These are phyloP conservation scores for Hygrophila difformis DNA, from an alignment of 257 asterid genomes.

Conservation along the genomic window DNA sequence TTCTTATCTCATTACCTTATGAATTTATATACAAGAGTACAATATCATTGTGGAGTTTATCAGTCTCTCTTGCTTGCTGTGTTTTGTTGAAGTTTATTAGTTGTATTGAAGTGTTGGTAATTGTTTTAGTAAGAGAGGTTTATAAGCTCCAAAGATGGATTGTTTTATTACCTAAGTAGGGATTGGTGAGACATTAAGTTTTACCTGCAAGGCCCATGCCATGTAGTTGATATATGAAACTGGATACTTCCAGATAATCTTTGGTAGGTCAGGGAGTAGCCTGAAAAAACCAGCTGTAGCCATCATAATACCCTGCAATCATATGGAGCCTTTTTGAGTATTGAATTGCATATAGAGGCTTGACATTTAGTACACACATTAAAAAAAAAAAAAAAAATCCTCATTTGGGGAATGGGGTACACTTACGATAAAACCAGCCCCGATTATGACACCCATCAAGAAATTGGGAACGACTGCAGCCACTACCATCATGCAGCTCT, in stretches of 20 bases:
- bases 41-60: too few relatives aligned
- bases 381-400: too few relatives aligned
- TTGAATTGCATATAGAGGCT: neutral
- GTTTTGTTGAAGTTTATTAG: too few relatives aligned
- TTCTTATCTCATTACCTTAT: too few relatives aligned
- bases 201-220: conserved; percentile 80
- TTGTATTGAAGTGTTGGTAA: too few relatives aligned
- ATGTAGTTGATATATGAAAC: conserved; percentile 73
- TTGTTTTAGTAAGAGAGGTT: too few relatives aligned
- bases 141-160: too few relatives aligned
- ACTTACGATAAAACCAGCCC: conserved; percentile 78
- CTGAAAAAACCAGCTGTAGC: conserved; percentile 85
- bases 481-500: conserved; percentile 93
- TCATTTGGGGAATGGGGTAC: neutral
- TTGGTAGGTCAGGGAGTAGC: conserved; percentile 54
- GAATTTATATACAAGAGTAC: too few relatives aligned
- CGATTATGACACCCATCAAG: conserved; percentile 69
- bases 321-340: neutral
- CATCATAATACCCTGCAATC: conserved; percentile 80
- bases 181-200: too few relatives aligned
- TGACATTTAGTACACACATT: too few relatives aligned
- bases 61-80: too few relatives aligned
- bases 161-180: too few relatives aligned
- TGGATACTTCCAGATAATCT: conserved; percentile 67
- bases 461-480: conserved; percentile 86